phyloP scores from a whole-genome alignment of 768 basidiomycete species.

The Leucogyrophana mollusca region DNA sequence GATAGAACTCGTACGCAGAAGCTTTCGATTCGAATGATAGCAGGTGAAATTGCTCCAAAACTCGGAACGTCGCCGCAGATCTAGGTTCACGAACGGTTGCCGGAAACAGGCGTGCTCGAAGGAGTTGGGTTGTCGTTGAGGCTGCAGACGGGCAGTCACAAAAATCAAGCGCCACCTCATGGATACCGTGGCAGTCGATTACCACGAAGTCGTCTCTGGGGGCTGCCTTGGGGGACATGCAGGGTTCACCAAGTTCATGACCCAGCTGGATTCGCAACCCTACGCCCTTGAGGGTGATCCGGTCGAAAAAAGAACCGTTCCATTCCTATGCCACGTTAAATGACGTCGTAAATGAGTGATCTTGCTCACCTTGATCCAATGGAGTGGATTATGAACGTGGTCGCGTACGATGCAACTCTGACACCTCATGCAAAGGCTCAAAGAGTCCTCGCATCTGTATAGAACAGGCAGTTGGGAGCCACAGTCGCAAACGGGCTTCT shows the following conservation, averaged over 20 bases:
- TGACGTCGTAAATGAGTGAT: background rate
- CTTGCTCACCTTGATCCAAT: conserved; percentile 4
- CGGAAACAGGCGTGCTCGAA: conserved; percentile 9
- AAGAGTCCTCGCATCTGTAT: conserved; percentile 6
- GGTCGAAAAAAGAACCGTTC: conserved; percentile 15
- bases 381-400: conserved; percentile 1
- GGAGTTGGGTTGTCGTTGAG: conserved; percentile 5
- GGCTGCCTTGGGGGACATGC: conserved; percentile 6
- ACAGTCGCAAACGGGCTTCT: background rate
- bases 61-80: background rate
- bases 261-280: conserved; percentile 22
- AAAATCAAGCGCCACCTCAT: conserved; percentile 13
- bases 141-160: conserved; percentile 8
- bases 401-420: background rate
- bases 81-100: background rate
- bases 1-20: conserved; percentile 26
- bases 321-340: conserved; percentile 8
- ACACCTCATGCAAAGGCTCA: background rate
- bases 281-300: conserved; percentile 11
- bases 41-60: conserved; percentile 23
- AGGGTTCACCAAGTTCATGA: conserved; percentile 12
- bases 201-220: conserved; percentile 16
- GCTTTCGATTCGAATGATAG: conserved; percentile 27
- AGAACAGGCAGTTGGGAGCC: background rate
- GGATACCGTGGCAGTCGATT: conserved; percentile 19